Evolutionary conservation across 345 rosid genomes (phyloP).

Genomic region (Hypericum androsaemum): DNA sequence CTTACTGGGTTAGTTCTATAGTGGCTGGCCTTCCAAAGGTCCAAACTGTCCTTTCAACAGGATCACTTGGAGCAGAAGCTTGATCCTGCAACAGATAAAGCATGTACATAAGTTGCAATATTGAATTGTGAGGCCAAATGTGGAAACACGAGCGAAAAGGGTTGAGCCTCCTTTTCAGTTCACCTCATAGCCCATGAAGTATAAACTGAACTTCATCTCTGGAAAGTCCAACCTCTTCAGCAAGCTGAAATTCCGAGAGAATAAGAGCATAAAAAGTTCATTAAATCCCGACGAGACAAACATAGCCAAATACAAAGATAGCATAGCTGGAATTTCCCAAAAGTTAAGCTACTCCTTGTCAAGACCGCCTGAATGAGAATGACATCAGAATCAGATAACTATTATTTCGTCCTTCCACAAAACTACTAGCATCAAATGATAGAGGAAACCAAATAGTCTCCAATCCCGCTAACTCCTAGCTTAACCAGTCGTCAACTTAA

Average conservation of each 20-base stretch:
- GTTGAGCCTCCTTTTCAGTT: background rate
- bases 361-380: no score
- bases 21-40: constrained; percentile 71
- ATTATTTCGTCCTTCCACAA: no score
- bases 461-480: no score
- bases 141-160: background rate
- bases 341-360: no score
- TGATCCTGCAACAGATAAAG: constrained; percentile 39
- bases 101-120: background rate
- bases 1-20: constrained; percentile 86
- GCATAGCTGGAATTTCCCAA: background rate
- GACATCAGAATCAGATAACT: no score
- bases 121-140: background rate
- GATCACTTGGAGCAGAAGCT: constrained; percentile 59
- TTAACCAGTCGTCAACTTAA: no score
- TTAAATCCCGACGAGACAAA: background rate
- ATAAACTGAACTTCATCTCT: constrained; percentile 82
- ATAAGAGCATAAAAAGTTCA: background rate
- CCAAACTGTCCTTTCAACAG: constrained; percentile 79
- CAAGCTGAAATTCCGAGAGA: constrained; percentile 35
- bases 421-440: no score
- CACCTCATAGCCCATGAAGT: constrained; percentile 91
- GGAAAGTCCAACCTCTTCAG: constrained; percentile 86
- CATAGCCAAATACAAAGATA: background rate
- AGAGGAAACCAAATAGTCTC: no score